Percentiles rank a stretch among this genome's conserved stretches.
Evolutionary conservation across 1,284 basidiomycete species (phyloP).

Genomic region (Leccinum subspadiceum): DNA sequence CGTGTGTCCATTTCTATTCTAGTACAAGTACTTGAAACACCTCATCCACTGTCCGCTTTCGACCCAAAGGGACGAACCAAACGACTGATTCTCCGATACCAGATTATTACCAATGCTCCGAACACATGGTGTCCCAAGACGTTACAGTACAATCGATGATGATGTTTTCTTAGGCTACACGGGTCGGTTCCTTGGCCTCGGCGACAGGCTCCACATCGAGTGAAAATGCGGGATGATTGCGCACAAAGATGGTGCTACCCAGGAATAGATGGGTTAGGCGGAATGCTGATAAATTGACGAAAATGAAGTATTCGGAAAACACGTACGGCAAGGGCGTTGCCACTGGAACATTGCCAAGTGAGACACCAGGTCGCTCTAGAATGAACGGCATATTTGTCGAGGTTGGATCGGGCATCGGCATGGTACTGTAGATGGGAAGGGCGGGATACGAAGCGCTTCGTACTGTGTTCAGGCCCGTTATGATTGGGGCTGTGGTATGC

Average conservation of each 20-base stretch:
- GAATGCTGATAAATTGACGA: background rate
- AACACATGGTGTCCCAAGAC: background rate
- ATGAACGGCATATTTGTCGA: background rate
- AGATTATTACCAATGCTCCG: background rate
- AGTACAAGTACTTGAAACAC: background rate
- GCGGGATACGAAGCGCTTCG: background rate
- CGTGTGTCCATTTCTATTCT: background rate
- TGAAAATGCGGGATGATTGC: background rate
- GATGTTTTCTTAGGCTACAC: background rate
- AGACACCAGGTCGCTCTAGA: background rate
- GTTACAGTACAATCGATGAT: background rate
- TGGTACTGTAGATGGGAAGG: background rate
- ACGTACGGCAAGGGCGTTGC: background rate
- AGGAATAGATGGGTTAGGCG: background rate
- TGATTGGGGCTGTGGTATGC: background rate
- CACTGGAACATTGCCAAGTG: background rate
- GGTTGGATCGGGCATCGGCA: background rate
- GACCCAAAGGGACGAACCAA: background rate
- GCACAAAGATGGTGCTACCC: background rate
- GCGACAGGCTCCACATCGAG: background rate
- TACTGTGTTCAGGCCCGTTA: background rate
- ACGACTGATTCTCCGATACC: background rate
- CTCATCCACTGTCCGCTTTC: background rate
- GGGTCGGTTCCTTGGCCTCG: background rate
- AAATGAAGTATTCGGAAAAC: background rate